Evolutionary conservation across 768 basidiomycete genomes (phyloP).

Genomic region (Crucibulum laeve): DNA sequence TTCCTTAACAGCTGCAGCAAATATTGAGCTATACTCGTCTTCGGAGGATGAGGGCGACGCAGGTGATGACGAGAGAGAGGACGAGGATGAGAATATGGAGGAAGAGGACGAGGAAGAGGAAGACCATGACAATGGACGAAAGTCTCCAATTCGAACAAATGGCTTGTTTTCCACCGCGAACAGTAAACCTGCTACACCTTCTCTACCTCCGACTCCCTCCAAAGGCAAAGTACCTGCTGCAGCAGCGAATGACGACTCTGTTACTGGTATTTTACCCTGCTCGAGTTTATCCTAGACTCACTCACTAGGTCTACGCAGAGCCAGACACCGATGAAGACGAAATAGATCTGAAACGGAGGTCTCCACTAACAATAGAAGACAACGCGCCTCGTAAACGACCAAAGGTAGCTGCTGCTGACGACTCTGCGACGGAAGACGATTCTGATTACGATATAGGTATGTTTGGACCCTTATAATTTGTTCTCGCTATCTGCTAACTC

Average conservation of each 20-base stretch:
- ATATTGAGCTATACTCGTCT: constrained; percentile 48
- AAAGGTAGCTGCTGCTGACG: constrained; percentile 7
- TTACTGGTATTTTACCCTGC: constrained; percentile 12
- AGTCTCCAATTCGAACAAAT: constrained; percentile 15
- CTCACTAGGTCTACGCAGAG: constrained; percentile 1
- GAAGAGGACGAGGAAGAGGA: constrained; percentile 11
- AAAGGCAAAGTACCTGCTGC: background rate
- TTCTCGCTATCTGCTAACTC: too few species aligned
- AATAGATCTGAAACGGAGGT: constrained; percentile 9
- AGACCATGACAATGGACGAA: too few species aligned
- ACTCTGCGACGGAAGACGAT: constrained; percentile 44
- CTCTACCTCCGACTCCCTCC: background rate
- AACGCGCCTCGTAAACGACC: constrained; percentile 5
- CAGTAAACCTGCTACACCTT: background rate
- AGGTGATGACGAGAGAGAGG: constrained; percentile 20
- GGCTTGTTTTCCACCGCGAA: constrained; percentile 3
- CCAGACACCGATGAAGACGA: constrained; percentile 7
- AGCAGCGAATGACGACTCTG: constrained; percentile 17
- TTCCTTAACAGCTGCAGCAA: constrained; percentile 16
- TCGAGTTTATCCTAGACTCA: background rate
- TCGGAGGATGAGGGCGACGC: constrained; percentile 36
- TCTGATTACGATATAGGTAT: too few species aligned
- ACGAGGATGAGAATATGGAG: constrained; percentile 12
- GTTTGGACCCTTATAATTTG: too few species aligned
- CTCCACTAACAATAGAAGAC: background rate